Base-by-base conservation (phyloP, 140 eudicot species). In the Senecio squalidus region DNA sequence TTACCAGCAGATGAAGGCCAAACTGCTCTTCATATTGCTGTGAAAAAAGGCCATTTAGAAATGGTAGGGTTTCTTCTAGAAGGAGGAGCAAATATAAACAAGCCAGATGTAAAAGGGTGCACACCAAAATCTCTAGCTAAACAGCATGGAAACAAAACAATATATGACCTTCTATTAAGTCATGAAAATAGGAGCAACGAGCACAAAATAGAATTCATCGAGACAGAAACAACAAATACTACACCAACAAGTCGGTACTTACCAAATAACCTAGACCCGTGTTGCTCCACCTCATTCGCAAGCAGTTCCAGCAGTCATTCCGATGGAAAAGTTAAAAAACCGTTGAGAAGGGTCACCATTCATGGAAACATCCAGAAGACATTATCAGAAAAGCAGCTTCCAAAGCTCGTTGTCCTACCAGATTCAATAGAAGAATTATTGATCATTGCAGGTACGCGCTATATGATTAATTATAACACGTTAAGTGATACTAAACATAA, bases 331-430 rank as follows among this genome's bases (percentile, higher is more conserved):
- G 72, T 60, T 26, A 52, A 24, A 47, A 53, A 49, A 51, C 40
- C 49, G 27, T 66, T 41, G 44, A 76, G 67, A 61, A 73, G 79
- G 76, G 89, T 92, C 64, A 87, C 96, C 64, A 92, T 92, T 56
- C 93, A 92, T 70, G 64, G 65, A 76, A 78, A 72, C 66, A 66
- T 52, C 58, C 68, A 67, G 43, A 40, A 59, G 39, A 60, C 25
- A 20, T 22, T 33, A 48, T 45, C 80, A 44, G 62, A 59, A 43
- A 66, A 76, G 70, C 89, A 67, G 61, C 82, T 74, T 51, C 72
- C 79, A 2, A 92, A 87, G 76, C 81, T 92, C 40, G 68, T 92
- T 25, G 58, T 79, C 67, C 68, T 92, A 66, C 98, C 98, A 56
- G 89, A 82, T 75, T 88, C 96, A 31, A 34, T 87, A 30, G 80